Percentiles rank a stretch among this genome's conserved stretches.
These are phyloP conservation scores for Skeletonema potamos DNA, from an alignment of 108 stramenopile genomes.

Conservation along the genomic window DNA sequence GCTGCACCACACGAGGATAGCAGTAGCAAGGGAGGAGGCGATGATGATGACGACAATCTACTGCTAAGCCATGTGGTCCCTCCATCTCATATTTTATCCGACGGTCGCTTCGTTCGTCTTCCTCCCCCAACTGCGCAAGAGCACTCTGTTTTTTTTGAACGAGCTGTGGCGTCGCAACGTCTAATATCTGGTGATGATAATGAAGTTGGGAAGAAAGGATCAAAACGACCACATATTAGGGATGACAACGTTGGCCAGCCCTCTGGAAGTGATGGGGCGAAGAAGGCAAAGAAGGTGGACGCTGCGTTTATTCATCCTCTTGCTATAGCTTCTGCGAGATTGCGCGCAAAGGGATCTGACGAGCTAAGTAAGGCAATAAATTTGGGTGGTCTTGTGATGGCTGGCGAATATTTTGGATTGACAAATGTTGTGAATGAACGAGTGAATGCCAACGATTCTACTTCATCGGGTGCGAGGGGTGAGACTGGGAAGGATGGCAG, in stretches of 20 bases:
- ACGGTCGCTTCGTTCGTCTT: conserved; percentile 69
- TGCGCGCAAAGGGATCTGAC: conserved; percentile 67
- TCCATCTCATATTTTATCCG: conserved; percentile 83
- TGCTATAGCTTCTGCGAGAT: conserved; percentile 70
- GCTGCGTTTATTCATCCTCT: conserved; percentile 64
- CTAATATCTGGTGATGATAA: conserved; percentile 43
- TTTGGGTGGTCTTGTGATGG: conserved; percentile 56
- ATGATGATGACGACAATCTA: not conserved
- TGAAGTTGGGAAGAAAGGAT: conserved; percentile 1
- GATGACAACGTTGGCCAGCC: not conserved
- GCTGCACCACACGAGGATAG: not conserved
- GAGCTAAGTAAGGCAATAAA: conserved; percentile 87
- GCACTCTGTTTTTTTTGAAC: conserved; percentile 64
- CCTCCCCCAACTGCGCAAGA: conserved; percentile 60
- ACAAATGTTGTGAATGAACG: conserved; percentile 71
- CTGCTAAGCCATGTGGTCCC: conserved; percentile 39
- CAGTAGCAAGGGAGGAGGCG: not conserved
- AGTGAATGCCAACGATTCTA: conserved; percentile 10
- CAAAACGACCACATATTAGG: not conserved
- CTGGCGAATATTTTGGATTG: conserved; percentile 75
- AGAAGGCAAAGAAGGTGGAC: conserved; percentile 13
- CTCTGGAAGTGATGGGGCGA: not conserved
- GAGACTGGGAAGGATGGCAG: conserved; percentile 10
- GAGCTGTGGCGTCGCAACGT: conserved; percentile 68
- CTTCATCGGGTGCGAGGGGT: conserved; percentile 11